These are phyloP conservation scores for Fusarium penzigii DNA, from an alignment of 2,329 filamentous ascomycete genomes.

Conservation along the genomic window DNA sequence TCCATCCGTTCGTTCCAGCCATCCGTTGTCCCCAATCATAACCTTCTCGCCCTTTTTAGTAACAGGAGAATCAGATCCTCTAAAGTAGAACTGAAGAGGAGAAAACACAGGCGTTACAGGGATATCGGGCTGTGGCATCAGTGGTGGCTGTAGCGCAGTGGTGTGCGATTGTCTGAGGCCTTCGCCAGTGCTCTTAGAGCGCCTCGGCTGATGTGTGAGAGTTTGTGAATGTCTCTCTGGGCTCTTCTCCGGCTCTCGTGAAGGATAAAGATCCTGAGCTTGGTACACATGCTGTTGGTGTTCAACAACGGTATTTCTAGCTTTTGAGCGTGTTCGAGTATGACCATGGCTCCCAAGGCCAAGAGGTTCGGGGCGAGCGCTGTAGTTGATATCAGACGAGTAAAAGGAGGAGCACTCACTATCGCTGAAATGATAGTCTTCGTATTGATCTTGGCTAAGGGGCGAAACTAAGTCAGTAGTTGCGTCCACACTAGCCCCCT, in stretches of 20 bases:
- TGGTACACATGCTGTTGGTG: conserved; percentile 17
- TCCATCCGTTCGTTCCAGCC: conserved; percentile 50
- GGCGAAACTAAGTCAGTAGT: conserved; percentile 30
- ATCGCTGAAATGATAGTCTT: conserved; percentile 9
- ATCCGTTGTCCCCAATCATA: conserved; percentile 57
- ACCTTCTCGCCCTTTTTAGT: conserved; percentile 49
- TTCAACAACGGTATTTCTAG: conserved; percentile 20
- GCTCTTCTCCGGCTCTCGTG: conserved; percentile 10
- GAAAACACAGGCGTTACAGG: conserved; percentile 38
- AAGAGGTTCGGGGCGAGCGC: conserved; percentile 23
- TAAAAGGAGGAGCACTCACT: conserved; percentile 27
- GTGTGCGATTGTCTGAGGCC: conserved; percentile 16
- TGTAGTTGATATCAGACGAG: conserved; percentile 19
- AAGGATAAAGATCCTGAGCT: conserved; percentile 7
- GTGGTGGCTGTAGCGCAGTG: conserved; percentile 11
- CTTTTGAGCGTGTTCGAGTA: conserved; percentile 18
- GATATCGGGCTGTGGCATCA: conserved; percentile 13
- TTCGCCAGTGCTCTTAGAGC: conserved; percentile 33
- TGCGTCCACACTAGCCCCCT: conserved; percentile 19
- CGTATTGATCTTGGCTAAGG: conserved; percentile 20
- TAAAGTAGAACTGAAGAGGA: conserved; percentile 45
- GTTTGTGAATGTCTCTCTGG: conserved; percentile 10
- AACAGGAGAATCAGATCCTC: conserved; percentile 39
- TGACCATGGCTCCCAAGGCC: conserved; percentile 14
- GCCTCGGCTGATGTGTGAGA: conserved; percentile 23